These are phyloP conservation scores for Cladosporium sp. DNA, from an alignment of 2,329 filamentous ascomycete species.

Conservation along the genomic window DNA sequence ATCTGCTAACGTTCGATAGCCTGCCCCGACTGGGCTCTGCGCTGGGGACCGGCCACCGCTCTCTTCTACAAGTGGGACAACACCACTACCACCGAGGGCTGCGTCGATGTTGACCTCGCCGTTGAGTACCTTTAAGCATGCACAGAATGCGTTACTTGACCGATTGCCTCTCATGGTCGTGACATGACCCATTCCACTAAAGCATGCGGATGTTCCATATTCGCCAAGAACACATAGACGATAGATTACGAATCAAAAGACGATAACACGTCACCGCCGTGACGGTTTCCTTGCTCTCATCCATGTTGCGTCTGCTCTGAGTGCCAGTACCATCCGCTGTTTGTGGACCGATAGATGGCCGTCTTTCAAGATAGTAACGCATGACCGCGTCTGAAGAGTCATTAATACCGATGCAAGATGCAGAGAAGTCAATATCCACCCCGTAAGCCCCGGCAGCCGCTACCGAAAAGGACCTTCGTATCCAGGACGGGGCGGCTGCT, in stretches of 20 bases:
- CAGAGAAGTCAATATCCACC: no score
- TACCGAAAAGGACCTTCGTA: no score
- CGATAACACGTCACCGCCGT: not conserved
- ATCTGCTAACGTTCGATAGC: not conserved
- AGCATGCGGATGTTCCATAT: not conserved
- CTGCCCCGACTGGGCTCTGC: conserved; percentile 13
- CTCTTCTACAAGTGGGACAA: conserved; percentile 15
- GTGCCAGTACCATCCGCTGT: no score
- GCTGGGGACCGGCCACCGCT: conserved; percentile 14
- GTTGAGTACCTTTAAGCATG: conserved; percentile 11
- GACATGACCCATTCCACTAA: not conserved
- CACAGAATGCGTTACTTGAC: not conserved
- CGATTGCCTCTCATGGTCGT: not conserved
- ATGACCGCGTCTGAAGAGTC: no score
- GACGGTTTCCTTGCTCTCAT: no score
- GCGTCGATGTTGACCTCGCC: conserved; percentile 11
- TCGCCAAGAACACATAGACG: not conserved
- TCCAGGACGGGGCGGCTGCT: no score
- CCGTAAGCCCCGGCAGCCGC: no score
- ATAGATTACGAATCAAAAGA: not conserved
- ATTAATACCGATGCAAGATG: no score
- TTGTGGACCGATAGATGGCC: no score
- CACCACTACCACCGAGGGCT: conserved; percentile 11
- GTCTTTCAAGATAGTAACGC: no score
- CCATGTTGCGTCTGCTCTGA: no score